phyloP scores from a whole-genome alignment of 306 rosid species.

The Quercus ilex region DNA sequence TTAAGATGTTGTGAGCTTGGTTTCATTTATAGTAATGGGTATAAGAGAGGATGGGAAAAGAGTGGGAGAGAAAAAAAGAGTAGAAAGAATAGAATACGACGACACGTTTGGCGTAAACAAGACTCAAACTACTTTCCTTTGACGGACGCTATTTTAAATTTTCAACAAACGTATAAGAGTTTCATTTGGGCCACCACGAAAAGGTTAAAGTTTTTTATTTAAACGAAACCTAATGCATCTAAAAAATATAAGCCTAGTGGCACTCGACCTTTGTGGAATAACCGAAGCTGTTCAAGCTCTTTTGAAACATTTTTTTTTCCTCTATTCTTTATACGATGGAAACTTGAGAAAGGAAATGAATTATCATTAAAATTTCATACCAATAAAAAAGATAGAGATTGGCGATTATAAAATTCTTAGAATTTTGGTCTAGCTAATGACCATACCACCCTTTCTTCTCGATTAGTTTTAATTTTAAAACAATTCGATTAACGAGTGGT shows the following conservation, averaged over 20 bases:
- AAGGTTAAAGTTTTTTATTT: background rate
- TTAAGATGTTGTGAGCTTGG: conserved; percentile 22
- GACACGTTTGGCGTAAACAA: conserved; percentile 81
- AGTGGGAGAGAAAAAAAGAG: background rate
- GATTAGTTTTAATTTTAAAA: too few species aligned
- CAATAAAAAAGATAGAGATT: too few species aligned
- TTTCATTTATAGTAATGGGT: conserved; percentile 83
- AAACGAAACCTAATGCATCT: conserved; percentile 6
- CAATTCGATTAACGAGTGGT: too few species aligned
- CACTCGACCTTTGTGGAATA: conserved; percentile 24
- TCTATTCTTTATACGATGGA: too few species aligned
- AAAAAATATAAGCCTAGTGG: background rate
- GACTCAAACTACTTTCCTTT: conserved; percentile 69
- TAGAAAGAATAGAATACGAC: conserved; percentile 34
- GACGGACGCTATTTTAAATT: conserved; percentile 41
- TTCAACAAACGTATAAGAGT: conserved; percentile 2
- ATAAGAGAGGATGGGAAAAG: background rate
- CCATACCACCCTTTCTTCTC: too few species aligned
- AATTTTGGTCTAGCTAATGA: too few species aligned
- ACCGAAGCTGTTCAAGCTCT: conserved; percentile 21
- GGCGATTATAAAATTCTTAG: too few species aligned
- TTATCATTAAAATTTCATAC: too few species aligned
- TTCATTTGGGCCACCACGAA: conserved; percentile 13
- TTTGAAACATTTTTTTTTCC: too few species aligned
- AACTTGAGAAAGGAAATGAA: too few species aligned